These are phyloP conservation scores for Combretum micranthum DNA, from an alignment of 345 rosid genomes.

Conservation along the genomic window DNA sequence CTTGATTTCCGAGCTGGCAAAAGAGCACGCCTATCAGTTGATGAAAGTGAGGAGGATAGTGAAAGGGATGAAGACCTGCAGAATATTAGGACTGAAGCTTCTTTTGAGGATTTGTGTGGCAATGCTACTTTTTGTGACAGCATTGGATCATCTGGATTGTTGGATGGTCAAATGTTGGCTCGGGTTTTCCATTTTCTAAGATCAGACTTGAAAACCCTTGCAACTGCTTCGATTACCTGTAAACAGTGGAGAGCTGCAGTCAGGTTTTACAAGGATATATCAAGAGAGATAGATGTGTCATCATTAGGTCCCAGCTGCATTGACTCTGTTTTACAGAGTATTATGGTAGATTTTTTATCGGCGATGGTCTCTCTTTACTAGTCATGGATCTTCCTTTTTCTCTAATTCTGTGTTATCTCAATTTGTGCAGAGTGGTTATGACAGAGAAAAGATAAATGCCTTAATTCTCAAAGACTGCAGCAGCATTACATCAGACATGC, in stretches of 20 bases:
- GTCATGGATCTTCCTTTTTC: conserved; percentile 17
- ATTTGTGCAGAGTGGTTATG: conserved; percentile 65
- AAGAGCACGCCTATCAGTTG: conserved; percentile 65
- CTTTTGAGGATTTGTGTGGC: conserved; percentile 78
- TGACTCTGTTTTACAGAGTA: conserved; percentile 48
- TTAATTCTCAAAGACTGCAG: conserved; percentile 76
- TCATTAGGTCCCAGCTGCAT: conserved; percentile 67
- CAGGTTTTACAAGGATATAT: conserved; percentile 61
- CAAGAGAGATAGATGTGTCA: conserved; percentile 75
- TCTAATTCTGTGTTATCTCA: too few species aligned
- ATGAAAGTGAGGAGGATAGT: conserved; percentile 58
- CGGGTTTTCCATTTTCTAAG: conserved; percentile 81
- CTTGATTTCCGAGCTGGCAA: conserved; percentile 55
- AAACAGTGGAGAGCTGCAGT: conserved; percentile 87
- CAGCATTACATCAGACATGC: conserved; percentile 47
- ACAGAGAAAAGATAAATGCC: conserved; percentile 61
- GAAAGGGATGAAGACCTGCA: conserved; percentile 46
- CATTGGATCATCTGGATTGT: conserved; percentile 63
- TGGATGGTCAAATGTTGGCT: conserved; percentile 72
- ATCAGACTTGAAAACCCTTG: conserved; percentile 69
- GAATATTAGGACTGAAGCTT: conserved; percentile 33
- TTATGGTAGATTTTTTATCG: conserved; percentile 51
- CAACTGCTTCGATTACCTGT: conserved; percentile 79
- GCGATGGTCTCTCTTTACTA: conserved; percentile 1
- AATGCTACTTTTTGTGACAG: conserved; percentile 40